A percentile compares a stretch with the other conserved stretches of the same genome.
Conservation (phyloP, 2,329 filamentous ascomycete genomes). For the Chaetomium globosum region DNA sequence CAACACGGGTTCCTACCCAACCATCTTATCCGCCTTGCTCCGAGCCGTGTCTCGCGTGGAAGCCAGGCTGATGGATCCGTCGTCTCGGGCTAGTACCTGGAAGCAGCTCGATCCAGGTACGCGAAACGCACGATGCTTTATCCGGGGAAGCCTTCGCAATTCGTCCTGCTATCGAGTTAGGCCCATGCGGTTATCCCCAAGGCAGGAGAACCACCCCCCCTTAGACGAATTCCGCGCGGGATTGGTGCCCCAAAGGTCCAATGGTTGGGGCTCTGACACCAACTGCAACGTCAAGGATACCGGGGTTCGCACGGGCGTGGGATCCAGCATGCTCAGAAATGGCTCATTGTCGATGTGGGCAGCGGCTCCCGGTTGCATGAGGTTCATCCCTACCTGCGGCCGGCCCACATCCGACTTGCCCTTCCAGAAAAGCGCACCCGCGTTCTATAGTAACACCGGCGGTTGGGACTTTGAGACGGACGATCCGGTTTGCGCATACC, state of each 20-base stretch:
- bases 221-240: slow-evolving; percentile 11
- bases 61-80: not conserved
- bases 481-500: slow-evolving; percentile 12
- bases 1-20: not conserved
- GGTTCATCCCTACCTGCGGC: slow-evolving; percentile 11
- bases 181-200: slow-evolving; percentile 14
- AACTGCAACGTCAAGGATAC: slow-evolving; percentile 24
- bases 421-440: slow-evolving; percentile 20
- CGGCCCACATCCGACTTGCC: slow-evolving; percentile 19
- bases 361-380: slow-evolving; percentile 3
- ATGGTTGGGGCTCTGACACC: slow-evolving; percentile 13
- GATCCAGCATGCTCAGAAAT: slow-evolving; percentile 22
- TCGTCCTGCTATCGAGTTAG: not conserved
- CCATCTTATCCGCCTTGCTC: not conserved
- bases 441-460: slow-evolving; percentile 10
- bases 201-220: slow-evolving; percentile 7
- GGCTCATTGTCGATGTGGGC: slow-evolving; percentile 23
- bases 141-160: slow-evolving; percentile 13
- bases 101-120: slow-evolving; percentile 19
- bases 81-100: not conserved
- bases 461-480: not conserved
- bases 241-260: slow-evolving; percentile 1
- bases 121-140: slow-evolving; percentile 8
- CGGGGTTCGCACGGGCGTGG: slow-evolving; percentile 14
- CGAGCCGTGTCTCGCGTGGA: slow-evolving; percentile 5